Evolutionary conservation across 2,329 filamentous ascomycete species (phyloP).

Genomic region (Fusarium agapanthi): DNA sequence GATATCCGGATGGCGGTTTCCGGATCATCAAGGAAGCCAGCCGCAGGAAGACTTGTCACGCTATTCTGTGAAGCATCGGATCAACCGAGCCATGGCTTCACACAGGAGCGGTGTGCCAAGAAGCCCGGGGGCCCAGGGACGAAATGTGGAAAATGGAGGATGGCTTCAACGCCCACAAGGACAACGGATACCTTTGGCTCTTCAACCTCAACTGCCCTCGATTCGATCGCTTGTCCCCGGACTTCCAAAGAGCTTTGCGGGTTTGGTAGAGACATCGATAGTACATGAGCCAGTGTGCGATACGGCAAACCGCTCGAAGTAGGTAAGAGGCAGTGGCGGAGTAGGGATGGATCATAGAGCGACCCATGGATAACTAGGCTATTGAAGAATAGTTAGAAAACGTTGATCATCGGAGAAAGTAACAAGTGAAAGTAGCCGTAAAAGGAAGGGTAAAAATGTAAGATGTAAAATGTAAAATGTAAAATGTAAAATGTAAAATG

Average conservation of each 20-base stretch:
- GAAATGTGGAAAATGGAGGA: background rate
- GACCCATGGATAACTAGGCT: no score
- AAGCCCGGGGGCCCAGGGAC: background rate
- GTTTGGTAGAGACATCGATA: background rate
- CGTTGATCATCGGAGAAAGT: no score
- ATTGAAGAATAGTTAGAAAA: no score
- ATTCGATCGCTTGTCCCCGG: background rate
- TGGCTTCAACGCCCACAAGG: background rate
- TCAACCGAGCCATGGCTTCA: background rate
- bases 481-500: no score
- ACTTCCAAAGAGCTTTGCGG: background rate
- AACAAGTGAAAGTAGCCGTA: no score
- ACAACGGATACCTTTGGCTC: background rate
- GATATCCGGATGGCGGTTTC: background rate
- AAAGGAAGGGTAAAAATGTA: no score
- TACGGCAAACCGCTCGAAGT: no score
- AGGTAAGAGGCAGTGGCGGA: no score
- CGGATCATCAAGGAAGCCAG: background rate
- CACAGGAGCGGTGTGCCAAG: background rate
- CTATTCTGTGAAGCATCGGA: background rate
- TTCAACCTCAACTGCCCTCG: background rate
- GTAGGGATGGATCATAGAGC: no score
- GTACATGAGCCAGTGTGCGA: background rate
- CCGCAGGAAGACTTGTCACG: background rate
- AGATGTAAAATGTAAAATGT: no score